Conservation (phyloP, 441 rosid genomes). For the Pelargonium australe region DNA sequence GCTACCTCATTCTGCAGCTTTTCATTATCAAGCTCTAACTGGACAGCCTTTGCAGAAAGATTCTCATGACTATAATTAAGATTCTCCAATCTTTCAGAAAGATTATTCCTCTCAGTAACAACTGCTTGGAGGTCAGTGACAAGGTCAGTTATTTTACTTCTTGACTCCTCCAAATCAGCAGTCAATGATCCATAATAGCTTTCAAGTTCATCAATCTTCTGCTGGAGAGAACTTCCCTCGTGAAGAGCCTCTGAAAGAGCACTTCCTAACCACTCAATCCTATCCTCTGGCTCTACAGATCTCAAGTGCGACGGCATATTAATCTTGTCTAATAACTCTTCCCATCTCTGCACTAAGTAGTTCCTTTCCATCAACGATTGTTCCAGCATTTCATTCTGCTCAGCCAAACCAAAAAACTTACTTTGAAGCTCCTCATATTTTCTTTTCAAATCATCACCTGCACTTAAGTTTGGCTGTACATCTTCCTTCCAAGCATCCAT, state of each 20-base stretch:
- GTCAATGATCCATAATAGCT: conserved; percentile 48
- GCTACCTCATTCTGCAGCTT: conserved; percentile 46
- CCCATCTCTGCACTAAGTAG: conserved; percentile 88
- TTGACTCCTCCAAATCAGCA: conserved; percentile 69
- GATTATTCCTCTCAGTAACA: conserved; percentile 44
- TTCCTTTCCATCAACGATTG: conserved; percentile 95
- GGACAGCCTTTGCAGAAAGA: conserved; percentile 37
- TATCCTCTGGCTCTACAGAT: conserved; percentile 72
- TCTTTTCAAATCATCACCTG: conserved; percentile 76
- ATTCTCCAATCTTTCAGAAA: conserved; percentile 59
- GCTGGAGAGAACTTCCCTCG: conserved; percentile 57
- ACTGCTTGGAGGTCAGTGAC: conserved; percentile 50
- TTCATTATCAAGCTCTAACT: conserved; percentile 55
- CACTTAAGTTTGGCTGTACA: conserved; percentile 47
- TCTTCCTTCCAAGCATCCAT: conserved; percentile 88
- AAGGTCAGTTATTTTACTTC: conserved; percentile 43
- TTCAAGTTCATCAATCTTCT: conserved; percentile 64
- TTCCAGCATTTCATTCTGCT: conserved; percentile 99
- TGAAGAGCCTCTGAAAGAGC: conserved; percentile 63
- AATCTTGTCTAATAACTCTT: conserved; percentile 66
- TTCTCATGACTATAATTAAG: conserved; percentile 42
- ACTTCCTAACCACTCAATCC: conserved; percentile 82
- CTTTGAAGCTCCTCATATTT: conserved; percentile 88
- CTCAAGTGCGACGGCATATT: conserved; percentile 69
- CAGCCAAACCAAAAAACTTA: conserved; percentile 93